Conservation (phyloP, 2,329 filamentous ascomycete genomes). For the Venturia pyrina region DNA sequence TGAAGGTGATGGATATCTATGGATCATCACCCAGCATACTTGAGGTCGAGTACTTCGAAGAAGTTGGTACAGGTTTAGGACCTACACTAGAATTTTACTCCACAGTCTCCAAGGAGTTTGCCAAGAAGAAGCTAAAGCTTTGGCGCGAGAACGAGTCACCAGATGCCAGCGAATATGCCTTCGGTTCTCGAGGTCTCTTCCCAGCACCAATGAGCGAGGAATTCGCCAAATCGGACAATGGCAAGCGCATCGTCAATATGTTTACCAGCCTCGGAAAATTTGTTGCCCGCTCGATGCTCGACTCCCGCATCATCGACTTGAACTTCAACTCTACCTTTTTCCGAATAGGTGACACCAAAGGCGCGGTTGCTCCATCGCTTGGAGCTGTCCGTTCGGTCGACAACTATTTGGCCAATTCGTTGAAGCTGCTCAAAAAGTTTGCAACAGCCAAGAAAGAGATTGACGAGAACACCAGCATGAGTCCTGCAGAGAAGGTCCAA, state of each 20-base stretch:
- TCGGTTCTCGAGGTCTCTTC: conserved; percentile 76
- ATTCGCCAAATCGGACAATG: conserved; percentile 62
- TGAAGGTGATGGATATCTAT: conserved; percentile 98
- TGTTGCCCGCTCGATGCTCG: conserved; percentile 94
- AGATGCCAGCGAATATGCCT: conserved; percentile 69
- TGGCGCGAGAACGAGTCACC: conserved; percentile 85
- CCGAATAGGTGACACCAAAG: conserved; percentile 67
- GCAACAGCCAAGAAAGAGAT: conserved; percentile 72
- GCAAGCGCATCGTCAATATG: conserved; percentile 77
- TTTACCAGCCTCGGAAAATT: conserved; percentile 96
- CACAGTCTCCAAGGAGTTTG: conserved; percentile 92
- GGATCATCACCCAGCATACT: conserved; percentile 92
- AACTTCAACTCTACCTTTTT: conserved; percentile 98
- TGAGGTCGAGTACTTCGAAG: conserved; percentile 97
- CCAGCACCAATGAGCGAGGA: conserved; percentile 80
- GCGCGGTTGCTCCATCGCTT: conserved; percentile 67
- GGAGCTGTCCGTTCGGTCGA: conserved; percentile 87
- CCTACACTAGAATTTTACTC: conserved; percentile 98
- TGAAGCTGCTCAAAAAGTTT: conserved; percentile 82
- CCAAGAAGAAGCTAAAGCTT: conserved; percentile 90
- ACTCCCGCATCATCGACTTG: conserved; percentile 94
- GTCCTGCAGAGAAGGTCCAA: conserved; percentile 57
- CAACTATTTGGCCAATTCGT: conserved; percentile 70
- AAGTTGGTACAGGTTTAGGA: conserved; percentile 90
- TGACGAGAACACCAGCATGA: conserved; percentile 58